Conservation (phyloP, 768 basidiomycete species). For the Hypholoma fasciculare region DNA sequence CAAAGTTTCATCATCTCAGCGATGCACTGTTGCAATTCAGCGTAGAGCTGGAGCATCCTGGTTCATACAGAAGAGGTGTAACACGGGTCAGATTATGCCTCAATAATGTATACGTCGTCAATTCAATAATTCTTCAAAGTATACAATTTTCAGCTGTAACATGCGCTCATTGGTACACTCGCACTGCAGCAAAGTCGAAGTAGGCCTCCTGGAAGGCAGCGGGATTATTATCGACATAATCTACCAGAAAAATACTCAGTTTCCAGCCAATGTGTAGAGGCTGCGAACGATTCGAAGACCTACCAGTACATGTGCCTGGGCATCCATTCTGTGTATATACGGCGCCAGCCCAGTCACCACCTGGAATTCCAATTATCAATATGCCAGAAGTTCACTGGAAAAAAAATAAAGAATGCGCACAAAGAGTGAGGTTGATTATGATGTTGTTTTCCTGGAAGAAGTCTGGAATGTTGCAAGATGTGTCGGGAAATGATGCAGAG, state of each 20-base stretch:
- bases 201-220: conserved; percentile 60
- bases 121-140: too few relatives aligned
- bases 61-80: too few relatives aligned
- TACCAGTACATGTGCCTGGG: conserved; percentile 57
- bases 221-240: conserved; percentile 65
- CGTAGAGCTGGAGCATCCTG: too few relatives aligned
- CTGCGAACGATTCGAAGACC: conserved; percentile 14
- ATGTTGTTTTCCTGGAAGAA: conserved; percentile 60
- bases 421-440: conserved; percentile 59
- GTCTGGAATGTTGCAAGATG: conserved; percentile 54
- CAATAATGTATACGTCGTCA: too few relatives aligned
- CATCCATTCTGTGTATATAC: conserved; percentile 50
- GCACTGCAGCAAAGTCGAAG: conserved; percentile 65
- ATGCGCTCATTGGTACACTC: conserved; percentile 27
- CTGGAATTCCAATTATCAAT: conserved; percentile 5
- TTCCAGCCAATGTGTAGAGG: background rate
- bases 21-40: too few relatives aligned
- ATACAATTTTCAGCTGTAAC: too few relatives aligned
- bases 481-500: conserved; percentile 59
- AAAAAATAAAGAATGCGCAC: conserved; percentile 18
- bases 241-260: conserved; percentile 17
- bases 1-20: too few relatives aligned
- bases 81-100: too few relatives aligned
- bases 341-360: conserved; percentile 56
- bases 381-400: background rate